A percentile compares a stretch with the other conserved stretches of the same genome.
These are phyloP conservation scores for Skeletonema marinoi DNA, from an alignment of 108 stramenopile genomes.

Conservation along the genomic window DNA sequence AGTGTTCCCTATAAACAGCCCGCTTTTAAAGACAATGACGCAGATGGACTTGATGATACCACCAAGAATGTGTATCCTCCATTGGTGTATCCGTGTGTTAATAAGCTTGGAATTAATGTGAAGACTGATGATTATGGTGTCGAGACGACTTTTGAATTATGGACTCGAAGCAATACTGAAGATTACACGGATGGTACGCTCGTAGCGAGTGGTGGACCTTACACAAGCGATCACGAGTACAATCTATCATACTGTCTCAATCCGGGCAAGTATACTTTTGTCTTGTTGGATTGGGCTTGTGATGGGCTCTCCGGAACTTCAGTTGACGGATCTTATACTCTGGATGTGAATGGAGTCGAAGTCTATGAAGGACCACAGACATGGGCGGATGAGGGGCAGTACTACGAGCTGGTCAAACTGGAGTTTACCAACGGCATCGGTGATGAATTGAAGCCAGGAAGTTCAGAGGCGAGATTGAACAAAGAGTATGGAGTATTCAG, in stretches of 20 bases:
- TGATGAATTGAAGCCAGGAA: neutral
- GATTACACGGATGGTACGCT: conserved; percentile 30
- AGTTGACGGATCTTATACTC: conserved; percentile 31
- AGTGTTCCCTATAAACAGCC: conserved; percentile 30
- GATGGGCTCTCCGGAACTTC: conserved; percentile 31
- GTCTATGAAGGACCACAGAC: conserved; percentile 15
- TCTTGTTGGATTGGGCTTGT: conserved; percentile 48
- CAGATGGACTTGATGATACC: conserved; percentile 40
- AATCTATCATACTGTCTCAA: conserved; percentile 37
- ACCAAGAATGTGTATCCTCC: conserved; percentile 42
- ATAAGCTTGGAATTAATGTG: conserved; percentile 40
- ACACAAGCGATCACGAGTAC: conserved; percentile 26
- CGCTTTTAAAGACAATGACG: conserved; percentile 8
- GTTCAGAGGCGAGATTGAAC: neutral
- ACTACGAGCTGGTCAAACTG: neutral
- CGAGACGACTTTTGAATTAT: conserved; percentile 43
- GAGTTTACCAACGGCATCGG: neutral
- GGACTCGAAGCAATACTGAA: neutral
- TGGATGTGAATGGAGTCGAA: conserved; percentile 38
- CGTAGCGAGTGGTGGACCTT: conserved; percentile 37
- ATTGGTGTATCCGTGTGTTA: conserved; percentile 11
- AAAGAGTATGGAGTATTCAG: neutral
- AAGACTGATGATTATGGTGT: conserved; percentile 51
- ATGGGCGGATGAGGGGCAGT: neutral
- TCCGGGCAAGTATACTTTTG: conserved; percentile 44